A percentile compares a stretch with the other conserved stretches of the same genome.
phyloP scores from a whole-genome alignment of 192 early-diverging fungal species.

The Ramicandelaber brevisporus region DNA sequence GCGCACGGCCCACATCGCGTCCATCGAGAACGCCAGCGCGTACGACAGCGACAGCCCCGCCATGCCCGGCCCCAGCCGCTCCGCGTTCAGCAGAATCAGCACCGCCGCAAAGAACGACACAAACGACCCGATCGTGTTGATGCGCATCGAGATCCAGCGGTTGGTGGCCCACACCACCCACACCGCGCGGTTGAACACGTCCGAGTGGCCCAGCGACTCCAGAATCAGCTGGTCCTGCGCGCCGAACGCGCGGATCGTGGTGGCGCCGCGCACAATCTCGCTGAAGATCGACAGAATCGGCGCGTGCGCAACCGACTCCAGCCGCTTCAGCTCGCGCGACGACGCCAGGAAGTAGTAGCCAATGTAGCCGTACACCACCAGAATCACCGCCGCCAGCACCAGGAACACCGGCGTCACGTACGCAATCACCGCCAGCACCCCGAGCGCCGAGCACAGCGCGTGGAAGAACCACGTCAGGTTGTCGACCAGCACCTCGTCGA shows the following conservation, averaged over 20 bases:
- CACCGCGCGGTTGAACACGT: conserved; percentile 55
- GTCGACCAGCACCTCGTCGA: conserved; percentile 43
- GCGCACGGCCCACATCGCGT: conserved; percentile 42
- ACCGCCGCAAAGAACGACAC: conserved; percentile 39
- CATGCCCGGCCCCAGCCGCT: conserved; percentile 39
- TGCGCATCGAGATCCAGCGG: conserved; percentile 23
- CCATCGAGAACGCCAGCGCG: conserved; percentile 45
- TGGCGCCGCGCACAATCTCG: conserved; percentile 41
- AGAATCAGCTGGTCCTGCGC: conserved; percentile 35
- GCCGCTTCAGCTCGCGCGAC: conserved; percentile 59
- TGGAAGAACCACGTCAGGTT: conserved; percentile 20
- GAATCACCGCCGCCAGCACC: conserved; percentile 26
- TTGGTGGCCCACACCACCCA: conserved; percentile 54
- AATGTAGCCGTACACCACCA: conserved; percentile 27
- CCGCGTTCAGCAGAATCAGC: conserved; percentile 21
- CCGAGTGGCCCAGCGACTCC: conserved; percentile 22
- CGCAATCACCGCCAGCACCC: conserved; percentile 27
- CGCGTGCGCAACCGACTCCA: conserved; percentile 36
- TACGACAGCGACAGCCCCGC: conserved; percentile 63
- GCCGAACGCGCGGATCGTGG: conserved; percentile 54
- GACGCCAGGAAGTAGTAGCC: conserved; percentile 37
- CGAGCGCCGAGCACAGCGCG: conserved; percentile 18
- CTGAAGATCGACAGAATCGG: conserved; percentile 52
- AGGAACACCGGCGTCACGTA: conserved; percentile 42
- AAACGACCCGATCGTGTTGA: conserved; percentile 39